phyloP scores from a whole-genome alignment of 441 rosid genomes.

The Syzygium malaccense region DNA sequence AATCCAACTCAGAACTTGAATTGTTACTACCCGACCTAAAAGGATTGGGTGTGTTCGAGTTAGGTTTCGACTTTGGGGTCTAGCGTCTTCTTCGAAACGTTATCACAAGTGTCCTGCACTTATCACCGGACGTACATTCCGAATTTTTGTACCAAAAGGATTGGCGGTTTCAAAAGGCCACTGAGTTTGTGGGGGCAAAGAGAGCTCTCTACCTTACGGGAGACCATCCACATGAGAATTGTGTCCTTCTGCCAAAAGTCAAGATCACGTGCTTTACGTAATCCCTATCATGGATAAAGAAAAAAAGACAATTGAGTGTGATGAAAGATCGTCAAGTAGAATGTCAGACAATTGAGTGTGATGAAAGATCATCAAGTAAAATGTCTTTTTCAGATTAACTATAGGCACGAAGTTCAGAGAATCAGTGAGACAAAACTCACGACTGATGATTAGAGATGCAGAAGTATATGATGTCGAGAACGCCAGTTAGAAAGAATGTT shows the following conservation, averaged over 20 bases:
- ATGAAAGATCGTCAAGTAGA: no score
- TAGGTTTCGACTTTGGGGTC: neutral
- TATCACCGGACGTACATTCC: neutral
- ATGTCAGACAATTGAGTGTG: no score
- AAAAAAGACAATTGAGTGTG: no score
- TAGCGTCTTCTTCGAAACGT: neutral
- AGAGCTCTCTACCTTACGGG: neutral
- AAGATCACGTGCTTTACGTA: neutral
- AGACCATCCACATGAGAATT: neutral
- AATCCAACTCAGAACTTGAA: neutral
- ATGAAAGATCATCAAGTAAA: no score
- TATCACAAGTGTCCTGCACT: neutral
- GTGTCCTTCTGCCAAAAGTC: neutral
- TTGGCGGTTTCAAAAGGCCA: neutral
- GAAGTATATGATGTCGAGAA: no score
- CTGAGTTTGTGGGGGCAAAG: neutral
- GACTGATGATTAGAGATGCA: no score
- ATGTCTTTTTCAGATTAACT: no score
- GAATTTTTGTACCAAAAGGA: neutral
- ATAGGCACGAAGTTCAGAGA: no score
- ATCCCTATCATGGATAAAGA: neutral
- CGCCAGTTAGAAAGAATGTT: no score
- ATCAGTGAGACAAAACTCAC: no score
- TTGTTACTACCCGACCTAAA: neutral
- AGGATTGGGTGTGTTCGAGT: fast-evolving